phyloP scores from a whole-genome alignment of 768 basidiomycete species.

The Mycena maculata region DNA sequence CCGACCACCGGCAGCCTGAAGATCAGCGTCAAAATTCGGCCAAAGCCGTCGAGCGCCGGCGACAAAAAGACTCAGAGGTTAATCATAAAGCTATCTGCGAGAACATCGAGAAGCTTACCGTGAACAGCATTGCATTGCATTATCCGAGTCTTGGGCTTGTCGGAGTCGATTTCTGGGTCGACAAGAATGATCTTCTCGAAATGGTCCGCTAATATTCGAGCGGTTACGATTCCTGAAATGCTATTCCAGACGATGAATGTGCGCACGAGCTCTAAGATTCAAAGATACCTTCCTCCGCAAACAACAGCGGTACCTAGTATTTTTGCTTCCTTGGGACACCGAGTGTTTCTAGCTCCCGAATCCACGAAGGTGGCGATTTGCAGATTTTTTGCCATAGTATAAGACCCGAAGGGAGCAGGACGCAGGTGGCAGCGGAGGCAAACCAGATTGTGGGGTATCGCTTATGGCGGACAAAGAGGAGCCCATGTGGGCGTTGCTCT shows the following conservation, averaged over 20 bases:
- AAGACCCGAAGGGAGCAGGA: too few species aligned
- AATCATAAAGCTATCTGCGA: too few species aligned
- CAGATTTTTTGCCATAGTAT: neutral
- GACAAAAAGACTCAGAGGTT: conserved; percentile 13
- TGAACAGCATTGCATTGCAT: neutral
- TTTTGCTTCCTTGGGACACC: neutral
- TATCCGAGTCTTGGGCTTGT: too few species aligned
- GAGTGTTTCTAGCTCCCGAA: neutral
- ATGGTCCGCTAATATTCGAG: neutral
- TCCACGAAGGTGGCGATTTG: neutral
- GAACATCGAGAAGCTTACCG: neutral
- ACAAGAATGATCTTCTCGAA: too few species aligned
- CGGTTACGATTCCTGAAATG: neutral
- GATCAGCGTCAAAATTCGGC: neutral
- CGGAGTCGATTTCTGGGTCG: too few species aligned
- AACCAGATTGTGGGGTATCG: too few species aligned
- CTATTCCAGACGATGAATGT: too few species aligned
- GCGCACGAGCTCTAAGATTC: neutral
- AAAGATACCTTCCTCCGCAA: neutral
- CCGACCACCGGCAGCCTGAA: conserved; percentile 29
- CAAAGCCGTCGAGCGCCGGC: conserved; percentile 2
- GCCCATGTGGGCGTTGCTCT: too few species aligned
- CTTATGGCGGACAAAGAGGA: too few species aligned
- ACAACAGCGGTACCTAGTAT: neutral
- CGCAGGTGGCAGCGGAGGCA: too few species aligned